A percentile compares a stretch with the other conserved stretches of the same genome.
Conservation (phyloP, 192 early-diverging fungal genomes). For the Coemansia sp. region DNA sequence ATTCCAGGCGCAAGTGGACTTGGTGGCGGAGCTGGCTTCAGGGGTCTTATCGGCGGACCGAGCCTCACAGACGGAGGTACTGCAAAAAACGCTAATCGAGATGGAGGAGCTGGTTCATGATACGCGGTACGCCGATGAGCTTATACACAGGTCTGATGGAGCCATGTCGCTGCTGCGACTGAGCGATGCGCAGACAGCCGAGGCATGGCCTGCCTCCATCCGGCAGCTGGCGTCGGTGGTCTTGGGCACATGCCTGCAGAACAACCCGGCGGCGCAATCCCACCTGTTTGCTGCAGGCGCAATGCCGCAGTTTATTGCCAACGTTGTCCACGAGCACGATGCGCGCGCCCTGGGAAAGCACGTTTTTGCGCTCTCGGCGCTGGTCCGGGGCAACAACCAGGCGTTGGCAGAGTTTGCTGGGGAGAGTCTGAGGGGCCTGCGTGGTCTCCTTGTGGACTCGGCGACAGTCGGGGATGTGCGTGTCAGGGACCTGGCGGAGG, state of each 20-base stretch:
- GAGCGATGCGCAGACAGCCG: constrained; percentile 20
- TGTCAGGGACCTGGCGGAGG: constrained; percentile 10
- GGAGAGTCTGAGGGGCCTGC: constrained; percentile 5
- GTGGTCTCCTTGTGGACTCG: not conserved
- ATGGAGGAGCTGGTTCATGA: constrained; percentile 58
- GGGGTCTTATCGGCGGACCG: not conserved
- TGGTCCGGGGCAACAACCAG: constrained; percentile 35
- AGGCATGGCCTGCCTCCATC: constrained; percentile 15
- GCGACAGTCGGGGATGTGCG: not conserved
- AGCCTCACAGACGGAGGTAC: not conserved
- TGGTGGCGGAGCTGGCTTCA: constrained; percentile 10
- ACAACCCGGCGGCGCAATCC: constrained; percentile 30
- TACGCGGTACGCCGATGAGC: constrained; percentile 55
- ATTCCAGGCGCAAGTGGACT: constrained; percentile 31
- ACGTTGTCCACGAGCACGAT: constrained; percentile 15
- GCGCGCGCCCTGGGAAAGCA: constrained; percentile 20
- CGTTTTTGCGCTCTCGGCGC: constrained; percentile 42
- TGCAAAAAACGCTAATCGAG: constrained; percentile 48
- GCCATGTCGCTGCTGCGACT: constrained; percentile 34
- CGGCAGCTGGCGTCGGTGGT: constrained; percentile 52
- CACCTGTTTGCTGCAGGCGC: constrained; percentile 10
- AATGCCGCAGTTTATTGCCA: constrained; percentile 17
- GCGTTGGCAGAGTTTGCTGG: constrained; percentile 39
- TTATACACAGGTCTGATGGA: constrained; percentile 30
- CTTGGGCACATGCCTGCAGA: constrained; percentile 58